phyloP scores from a whole-genome alignment of 768 basidiomycete genomes.

The Pleurotus pulmonarius region DNA sequence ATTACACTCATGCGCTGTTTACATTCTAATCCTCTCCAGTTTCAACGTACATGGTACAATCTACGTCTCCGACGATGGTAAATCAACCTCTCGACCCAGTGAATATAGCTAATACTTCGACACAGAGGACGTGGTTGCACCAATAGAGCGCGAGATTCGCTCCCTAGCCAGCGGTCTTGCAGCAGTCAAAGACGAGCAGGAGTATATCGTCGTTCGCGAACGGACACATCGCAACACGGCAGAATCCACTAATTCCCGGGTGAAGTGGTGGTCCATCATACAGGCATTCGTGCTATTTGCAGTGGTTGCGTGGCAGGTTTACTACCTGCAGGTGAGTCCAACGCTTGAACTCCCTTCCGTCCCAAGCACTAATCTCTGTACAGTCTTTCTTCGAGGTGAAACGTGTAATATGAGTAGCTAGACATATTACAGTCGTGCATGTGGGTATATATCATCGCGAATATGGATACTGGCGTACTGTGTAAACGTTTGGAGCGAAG shows the following conservation, averaged over 20 bases:
- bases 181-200: constrained; percentile 96
- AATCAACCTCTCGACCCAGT: constrained; percentile 14
- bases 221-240: constrained; percentile 91
- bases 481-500: too few species aligned
- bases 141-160: constrained; percentile 95
- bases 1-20: not conserved
- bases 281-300: constrained; percentile 84
- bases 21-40: constrained; percentile 33
- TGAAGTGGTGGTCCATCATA: constrained; percentile 98
- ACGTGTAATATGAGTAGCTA: constrained; percentile 63
- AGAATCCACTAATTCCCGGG: constrained; percentile 88
- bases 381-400: constrained; percentile 89
- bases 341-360: too few species aligned
- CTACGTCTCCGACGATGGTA: constrained; percentile 88
- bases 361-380: not conserved
- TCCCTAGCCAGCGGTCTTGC: constrained; percentile 75
- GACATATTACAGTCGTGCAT: not conserved
- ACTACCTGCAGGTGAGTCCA: constrained; percentile 80
- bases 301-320: constrained; percentile 96
- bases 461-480: not conserved
- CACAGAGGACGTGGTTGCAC: constrained; percentile 73
- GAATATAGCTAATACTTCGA: not conserved
- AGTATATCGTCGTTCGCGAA: constrained; percentile 96
- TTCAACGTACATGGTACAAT: constrained; percentile 99
- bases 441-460: not conserved